Evolutionary conservation across 1,139 yeast genomes (phyloP).

Genomic region (Insectozyma bohioensis): DNA sequence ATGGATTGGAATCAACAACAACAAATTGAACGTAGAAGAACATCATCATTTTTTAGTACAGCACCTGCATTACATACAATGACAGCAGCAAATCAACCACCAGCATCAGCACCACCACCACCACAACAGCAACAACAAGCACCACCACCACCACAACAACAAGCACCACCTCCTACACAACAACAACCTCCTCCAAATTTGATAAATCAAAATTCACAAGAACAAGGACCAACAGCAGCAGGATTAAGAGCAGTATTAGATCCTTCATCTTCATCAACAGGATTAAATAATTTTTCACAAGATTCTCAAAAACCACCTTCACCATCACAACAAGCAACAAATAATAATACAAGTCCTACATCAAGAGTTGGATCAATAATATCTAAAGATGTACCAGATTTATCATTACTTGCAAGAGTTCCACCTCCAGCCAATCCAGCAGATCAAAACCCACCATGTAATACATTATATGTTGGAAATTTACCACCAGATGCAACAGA

Average conservation of each 20-base stretch:
- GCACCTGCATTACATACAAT: conserved; percentile 16
- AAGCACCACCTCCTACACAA: conserved; percentile 8
- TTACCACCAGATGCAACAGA: conserved; percentile 97
- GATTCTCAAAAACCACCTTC: conserved; percentile 15
- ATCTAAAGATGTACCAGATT: conserved; percentile 59
- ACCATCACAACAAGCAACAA: conserved; percentile 22
- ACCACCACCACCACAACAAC: conserved; percentile 3
- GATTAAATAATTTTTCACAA: too few relatives aligned
- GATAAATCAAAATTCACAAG: not conserved
- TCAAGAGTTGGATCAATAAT: conserved; percentile 18
- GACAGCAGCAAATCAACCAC: conserved; percentile 11
- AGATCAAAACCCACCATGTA: conserved; percentile 98
- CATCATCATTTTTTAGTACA: conserved; percentile 12
- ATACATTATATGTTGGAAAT: conserved; percentile 93
- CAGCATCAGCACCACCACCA: not conserved
- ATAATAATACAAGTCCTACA: conserved; percentile 15
- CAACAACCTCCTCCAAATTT: conserved; percentile 12
- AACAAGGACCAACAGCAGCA: conserved; percentile 13
- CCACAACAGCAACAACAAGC: conserved; percentile 4
- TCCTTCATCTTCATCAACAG: conserved; percentile 10
- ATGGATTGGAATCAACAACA: conserved; percentile 15
- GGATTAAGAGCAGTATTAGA: conserved; percentile 12
- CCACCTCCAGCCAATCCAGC: conserved; percentile 99
- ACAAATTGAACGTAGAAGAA: conserved; percentile 4
- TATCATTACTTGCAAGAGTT: conserved; percentile 70